phyloP scores from a whole-genome alignment of 2,329 filamentous ascomycete genomes.

The Pseudocercospora pini-densiflorae region DNA sequence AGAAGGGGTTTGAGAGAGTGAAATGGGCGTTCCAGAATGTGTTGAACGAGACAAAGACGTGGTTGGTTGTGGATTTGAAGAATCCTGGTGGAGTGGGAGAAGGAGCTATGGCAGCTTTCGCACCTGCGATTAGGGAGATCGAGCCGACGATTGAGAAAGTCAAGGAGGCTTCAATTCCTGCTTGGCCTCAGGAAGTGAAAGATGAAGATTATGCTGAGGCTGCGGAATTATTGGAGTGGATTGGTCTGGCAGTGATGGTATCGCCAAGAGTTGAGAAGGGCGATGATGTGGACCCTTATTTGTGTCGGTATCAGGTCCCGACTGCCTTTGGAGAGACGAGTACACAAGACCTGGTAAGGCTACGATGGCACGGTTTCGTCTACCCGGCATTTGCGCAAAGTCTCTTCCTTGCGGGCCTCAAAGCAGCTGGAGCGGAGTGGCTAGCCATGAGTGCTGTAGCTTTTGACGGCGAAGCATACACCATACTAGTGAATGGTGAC shows the following conservation, averaged over 20 bases:
- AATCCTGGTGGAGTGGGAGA: constrained; percentile 1
- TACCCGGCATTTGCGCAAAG: constrained; percentile 40
- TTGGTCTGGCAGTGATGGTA: constrained; percentile 67
- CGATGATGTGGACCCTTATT: constrained; percentile 69
- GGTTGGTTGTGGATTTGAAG: constrained; percentile 74
- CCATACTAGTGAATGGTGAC: constrained; percentile 34
- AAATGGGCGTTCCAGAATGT: constrained; percentile 80
- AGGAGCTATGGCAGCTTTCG: constrained; percentile 34
- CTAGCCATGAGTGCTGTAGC: constrained; percentile 36
- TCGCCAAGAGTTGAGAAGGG: constrained; percentile 64
- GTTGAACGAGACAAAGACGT: constrained; percentile 68
- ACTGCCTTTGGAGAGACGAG: constrained; percentile 10
- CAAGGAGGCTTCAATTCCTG: constrained; percentile 36
- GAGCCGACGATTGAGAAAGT: constrained; percentile 34
- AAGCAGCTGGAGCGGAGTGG: constrained; percentile 36
- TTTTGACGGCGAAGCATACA: constrained; percentile 39
- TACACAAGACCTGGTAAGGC: constrained; percentile 38
- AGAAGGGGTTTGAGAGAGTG: constrained; percentile 79
- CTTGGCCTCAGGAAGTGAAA: constrained; percentile 39
- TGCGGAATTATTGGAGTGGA: constrained; percentile 72
- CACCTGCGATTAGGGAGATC: constrained; percentile 39
- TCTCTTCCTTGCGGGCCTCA: constrained; percentile 36
- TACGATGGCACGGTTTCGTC: constrained; percentile 52
- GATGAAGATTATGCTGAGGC: constrained; percentile 64
- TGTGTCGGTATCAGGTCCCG: constrained; percentile 70